Conservation (phyloP, 225 moss, liverwort and hornwort genomes). For the Sphagnum contortum region DNA sequence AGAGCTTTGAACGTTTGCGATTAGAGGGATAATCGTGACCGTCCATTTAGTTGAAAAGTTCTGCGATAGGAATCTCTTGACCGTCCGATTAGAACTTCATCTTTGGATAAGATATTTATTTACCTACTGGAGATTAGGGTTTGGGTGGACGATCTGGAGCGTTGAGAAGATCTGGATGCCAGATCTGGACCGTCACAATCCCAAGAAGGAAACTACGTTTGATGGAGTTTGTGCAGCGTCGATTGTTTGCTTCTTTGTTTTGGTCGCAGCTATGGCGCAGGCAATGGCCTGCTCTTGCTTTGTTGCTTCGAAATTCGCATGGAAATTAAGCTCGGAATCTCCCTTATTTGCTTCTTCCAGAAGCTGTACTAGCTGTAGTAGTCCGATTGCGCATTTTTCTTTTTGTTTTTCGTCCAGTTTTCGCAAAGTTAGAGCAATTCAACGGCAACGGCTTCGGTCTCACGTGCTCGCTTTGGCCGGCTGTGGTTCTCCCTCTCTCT, state of each 20-base stretch:
- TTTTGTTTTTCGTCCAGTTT: no score
- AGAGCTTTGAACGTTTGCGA: no score
- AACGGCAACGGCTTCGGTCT: background rate
- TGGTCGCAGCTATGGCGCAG: slow-evolving; percentile 1
- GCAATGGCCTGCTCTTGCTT: background rate
- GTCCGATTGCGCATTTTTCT: background rate
- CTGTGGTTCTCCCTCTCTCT: slow-evolving; percentile 5
- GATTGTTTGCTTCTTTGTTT: background rate
- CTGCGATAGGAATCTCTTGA: no score
- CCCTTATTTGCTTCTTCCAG: background rate
- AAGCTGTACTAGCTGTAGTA: background rate
- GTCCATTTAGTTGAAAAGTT: no score
- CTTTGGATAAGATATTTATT: no score
- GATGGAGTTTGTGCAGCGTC: background rate
- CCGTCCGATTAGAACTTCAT: no score
- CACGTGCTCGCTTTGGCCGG: slow-evolving; percentile 3
- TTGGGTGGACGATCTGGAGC: no score
- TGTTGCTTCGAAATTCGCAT: background rate
- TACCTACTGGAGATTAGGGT: no score
- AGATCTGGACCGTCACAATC: no score
- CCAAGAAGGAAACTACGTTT: background rate
- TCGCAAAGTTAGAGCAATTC: background rate
- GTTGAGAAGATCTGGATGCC: no score
- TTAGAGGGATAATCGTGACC: no score
- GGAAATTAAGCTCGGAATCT: background rate